phyloP scores from a whole-genome alignment of 768 basidiomycete species.

The Holtermannia corniformis region DNA sequence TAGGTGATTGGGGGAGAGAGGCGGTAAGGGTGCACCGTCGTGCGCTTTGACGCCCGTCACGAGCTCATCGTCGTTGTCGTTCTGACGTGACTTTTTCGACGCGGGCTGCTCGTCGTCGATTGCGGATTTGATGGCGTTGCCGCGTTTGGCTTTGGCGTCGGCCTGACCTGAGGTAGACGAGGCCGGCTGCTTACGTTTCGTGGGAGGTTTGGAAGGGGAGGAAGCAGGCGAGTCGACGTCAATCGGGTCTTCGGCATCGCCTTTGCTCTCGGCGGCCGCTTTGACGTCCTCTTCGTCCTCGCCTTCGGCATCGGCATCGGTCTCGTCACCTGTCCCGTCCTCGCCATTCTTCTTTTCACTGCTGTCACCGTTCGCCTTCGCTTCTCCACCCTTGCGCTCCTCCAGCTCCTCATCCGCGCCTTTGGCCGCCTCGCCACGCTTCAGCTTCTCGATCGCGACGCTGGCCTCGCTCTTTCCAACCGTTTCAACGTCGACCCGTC shows the following conservation, averaged over 20 bases:
- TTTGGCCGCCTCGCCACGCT: slow-evolving; percentile 14
- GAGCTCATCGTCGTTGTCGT: neutral
- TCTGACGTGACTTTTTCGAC: neutral
- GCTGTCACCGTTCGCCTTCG: neutral
- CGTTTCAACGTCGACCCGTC: slow-evolving; percentile 16
- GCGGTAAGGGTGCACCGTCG: slow-evolving; percentile 1
- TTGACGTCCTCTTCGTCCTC: slow-evolving; percentile 10
- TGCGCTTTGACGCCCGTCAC: neutral
- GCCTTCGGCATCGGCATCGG: slow-evolving; percentile 1
- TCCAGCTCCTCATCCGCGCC: slow-evolving; percentile 1
- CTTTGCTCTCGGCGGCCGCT: neutral
- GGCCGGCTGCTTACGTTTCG: neutral
- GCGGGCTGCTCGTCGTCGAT: neutral
- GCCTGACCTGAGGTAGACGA: neutral
- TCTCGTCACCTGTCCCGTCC: neutral
- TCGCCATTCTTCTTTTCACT: slow-evolving; percentile 1
- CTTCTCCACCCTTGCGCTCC: slow-evolving; percentile 1
- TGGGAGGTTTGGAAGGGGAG: neutral
- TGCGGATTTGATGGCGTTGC: neutral
- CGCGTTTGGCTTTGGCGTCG: neutral
- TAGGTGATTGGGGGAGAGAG: slow-evolving; percentile 16
- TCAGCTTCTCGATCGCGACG: slow-evolving; percentile 37
- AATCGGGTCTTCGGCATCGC: neutral
- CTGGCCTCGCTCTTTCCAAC: slow-evolving; percentile 38
- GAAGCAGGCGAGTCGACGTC: neutral